These are phyloP conservation scores for Chrysanthemum makinoi DNA, from an alignment of 129 eudicot species.

Conservation along the genomic window DNA sequence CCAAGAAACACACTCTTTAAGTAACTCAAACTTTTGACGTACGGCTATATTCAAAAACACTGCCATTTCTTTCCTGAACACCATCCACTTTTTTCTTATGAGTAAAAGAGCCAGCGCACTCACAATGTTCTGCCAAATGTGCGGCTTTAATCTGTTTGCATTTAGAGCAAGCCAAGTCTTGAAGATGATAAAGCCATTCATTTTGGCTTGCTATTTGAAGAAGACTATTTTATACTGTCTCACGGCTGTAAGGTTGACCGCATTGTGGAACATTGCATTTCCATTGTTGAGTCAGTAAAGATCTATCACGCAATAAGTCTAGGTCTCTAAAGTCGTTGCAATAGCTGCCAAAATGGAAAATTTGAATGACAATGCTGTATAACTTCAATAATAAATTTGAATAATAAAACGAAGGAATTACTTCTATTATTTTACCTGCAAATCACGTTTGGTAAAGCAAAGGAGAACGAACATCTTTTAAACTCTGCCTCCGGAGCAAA, in stretches of 20 bases:
- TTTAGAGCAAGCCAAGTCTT: slow-evolving; percentile 82
- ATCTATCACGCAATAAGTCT: slow-evolving; percentile 68
- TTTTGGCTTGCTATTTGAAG: slow-evolving; percentile 77
- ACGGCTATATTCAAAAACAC: slow-evolving; percentile 60
- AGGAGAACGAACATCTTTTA: slow-evolving; percentile 37
- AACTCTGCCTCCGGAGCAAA: slow-evolving; percentile 95
- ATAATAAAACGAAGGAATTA: neutral
- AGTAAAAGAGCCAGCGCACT: slow-evolving; percentile 77
- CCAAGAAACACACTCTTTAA: slow-evolving; percentile 89
- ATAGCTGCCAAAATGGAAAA: slow-evolving; percentile 47
- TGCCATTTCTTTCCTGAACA: slow-evolving; percentile 66
- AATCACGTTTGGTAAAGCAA: slow-evolving; percentile 81
- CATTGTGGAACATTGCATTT: slow-evolving; percentile 79
- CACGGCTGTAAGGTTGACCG: slow-evolving; percentile 87
- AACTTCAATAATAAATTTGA: neutral
- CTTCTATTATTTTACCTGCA: slow-evolving; percentile 62
- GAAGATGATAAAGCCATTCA: slow-evolving; percentile 82
- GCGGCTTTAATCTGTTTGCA: slow-evolving; percentile 86
- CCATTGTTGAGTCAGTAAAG: slow-evolving; percentile 72
- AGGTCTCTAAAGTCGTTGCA: slow-evolving; percentile 95
- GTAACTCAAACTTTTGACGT: slow-evolving; percentile 71
- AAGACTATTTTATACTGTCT: slow-evolving; percentile 76
- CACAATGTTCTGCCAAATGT: slow-evolving; percentile 78
- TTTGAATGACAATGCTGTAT: neutral
- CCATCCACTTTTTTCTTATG: slow-evolving; percentile 58